Conservation (phyloP, 345 rosid species). For the Lagerstroemia speciosa region DNA sequence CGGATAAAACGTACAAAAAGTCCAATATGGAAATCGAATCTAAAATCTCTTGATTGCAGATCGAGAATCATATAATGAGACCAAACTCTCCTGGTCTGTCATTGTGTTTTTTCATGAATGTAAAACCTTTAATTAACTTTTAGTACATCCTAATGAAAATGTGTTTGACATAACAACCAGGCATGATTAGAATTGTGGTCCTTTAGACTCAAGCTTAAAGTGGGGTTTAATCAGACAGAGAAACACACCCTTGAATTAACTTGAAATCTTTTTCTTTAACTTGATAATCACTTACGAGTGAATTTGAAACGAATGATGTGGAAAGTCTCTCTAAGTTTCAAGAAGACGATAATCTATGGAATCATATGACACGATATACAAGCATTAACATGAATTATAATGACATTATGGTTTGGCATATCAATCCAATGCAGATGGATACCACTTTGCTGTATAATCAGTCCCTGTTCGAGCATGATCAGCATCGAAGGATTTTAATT, state of each 20-base stretch:
- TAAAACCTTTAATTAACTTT: conserved; percentile 10
- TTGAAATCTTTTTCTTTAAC: neutral
- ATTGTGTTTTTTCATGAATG: too few species aligned
- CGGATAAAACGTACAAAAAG: too few species aligned
- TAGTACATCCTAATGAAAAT: conserved; percentile 5
- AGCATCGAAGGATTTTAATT: neutral
- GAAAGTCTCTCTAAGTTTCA: neutral
- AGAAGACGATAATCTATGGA: neutral
- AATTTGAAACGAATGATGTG: neutral
- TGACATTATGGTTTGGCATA: neutral
- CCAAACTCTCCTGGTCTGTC: too few species aligned
- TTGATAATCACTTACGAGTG: neutral
- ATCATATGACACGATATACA: neutral
- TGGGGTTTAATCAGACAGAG: neutral
- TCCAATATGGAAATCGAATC: too few species aligned
- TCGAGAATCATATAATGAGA: too few species aligned
- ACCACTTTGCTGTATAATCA: neutral
- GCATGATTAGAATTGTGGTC: conserved; percentile 12
- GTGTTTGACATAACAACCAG: conserved; percentile 12
- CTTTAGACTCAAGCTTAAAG: neutral
- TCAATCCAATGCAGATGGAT: neutral
- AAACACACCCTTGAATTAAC: too few species aligned
- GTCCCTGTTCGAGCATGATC: neutral
- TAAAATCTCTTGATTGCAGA: too few species aligned
- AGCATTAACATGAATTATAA: neutral